phyloP scores from a whole-genome alignment of 2,329 filamentous ascomycete species.

The Penicillium sp. region DNA sequence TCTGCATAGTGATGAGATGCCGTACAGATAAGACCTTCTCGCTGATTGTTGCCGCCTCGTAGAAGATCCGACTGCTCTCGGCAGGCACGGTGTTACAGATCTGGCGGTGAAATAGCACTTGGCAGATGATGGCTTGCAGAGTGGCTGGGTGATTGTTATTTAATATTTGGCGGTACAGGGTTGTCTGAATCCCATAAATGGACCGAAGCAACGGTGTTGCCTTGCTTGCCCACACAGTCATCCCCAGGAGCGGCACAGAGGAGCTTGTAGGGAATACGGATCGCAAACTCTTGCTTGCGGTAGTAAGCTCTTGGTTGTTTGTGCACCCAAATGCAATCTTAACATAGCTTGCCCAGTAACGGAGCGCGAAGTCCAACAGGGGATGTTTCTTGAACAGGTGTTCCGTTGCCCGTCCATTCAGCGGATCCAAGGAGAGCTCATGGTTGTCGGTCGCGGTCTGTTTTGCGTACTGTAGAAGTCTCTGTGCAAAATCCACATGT shows the following conservation, averaged over 20 bases:
- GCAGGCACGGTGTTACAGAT: constrained; percentile 28
- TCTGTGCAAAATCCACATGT: constrained; percentile 31
- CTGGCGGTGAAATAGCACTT: constrained; percentile 44
- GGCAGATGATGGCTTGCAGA: constrained; percentile 48
- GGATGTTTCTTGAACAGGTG: constrained; percentile 34
- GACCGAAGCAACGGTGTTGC: constrained; percentile 29
- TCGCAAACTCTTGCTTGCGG: constrained; percentile 44
- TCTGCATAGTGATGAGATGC: constrained; percentile 47
- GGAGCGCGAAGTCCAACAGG: constrained; percentile 46
- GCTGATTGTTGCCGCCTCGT: constrained; percentile 42
- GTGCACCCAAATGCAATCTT: constrained; percentile 41
- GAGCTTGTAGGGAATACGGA: constrained; percentile 47
- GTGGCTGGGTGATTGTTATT: constrained; percentile 42
- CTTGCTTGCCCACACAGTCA: constrained; percentile 46
- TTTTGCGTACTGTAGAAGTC: constrained; percentile 37
- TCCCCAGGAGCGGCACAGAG: constrained; percentile 47
- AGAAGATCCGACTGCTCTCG: constrained; percentile 37
- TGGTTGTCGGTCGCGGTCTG: constrained; percentile 25
- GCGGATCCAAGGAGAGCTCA: constrained; percentile 29
- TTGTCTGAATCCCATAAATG: constrained; percentile 27
- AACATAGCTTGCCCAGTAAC: constrained; percentile 49
- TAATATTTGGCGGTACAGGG: constrained; percentile 31
- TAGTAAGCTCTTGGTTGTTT: constrained; percentile 37
- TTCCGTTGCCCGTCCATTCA: constrained; percentile 26
- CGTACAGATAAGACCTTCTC: constrained; percentile 39